Evolutionary conservation across 2,329 filamentous ascomycete species (phyloP), one percentile per base, ranked within the genome.

Genomic region (Cercospora brassicicola): DNA sequence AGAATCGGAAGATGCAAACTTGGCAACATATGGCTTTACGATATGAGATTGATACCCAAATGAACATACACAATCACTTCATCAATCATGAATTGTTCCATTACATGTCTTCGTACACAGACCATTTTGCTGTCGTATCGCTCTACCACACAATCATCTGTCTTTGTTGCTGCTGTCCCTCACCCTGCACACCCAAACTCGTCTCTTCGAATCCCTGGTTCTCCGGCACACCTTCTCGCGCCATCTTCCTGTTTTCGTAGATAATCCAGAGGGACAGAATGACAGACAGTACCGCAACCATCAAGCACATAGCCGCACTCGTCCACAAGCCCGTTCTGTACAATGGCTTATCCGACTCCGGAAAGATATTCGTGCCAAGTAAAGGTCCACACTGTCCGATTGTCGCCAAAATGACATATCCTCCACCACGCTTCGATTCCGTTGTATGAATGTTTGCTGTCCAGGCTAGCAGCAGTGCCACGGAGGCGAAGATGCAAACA

Each of bases 321-420:
- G 89, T 84, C 65, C 82, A 82, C 78, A 85, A 85, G 0, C 89
- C 89, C 1, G 85, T 87, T 1, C 81, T 73, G 68, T 82, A 85
- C 4, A 80, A 79, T 10, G 85, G 84, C 10, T 76, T 78, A 55
- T 86, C 82, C 6, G 67, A 75, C 13, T 77, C 74, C 0, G 88
- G 89, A 71, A 90, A 91, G 8, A 90, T 73, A 57, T 88, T 84
- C 2, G 88, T 66, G 1, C 85, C 85, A 0, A 87, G 74, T 2
- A 87, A 79, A 1, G 92, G 92, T 0, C 92, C 92, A 70, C 89
- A 90, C 80, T 96, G 92, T 1, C 81, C 81, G 9, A 81, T 71
- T 1, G 77, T 80, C n/a, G 75, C 76, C 31, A 82, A 70, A 31
- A 82, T 78, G 6, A 75, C 74, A 51, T 76, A 78, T 0, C 76